Conservation (phyloP, 768 basidiomycete genomes). For the Tephrocybe sp. region DNA sequence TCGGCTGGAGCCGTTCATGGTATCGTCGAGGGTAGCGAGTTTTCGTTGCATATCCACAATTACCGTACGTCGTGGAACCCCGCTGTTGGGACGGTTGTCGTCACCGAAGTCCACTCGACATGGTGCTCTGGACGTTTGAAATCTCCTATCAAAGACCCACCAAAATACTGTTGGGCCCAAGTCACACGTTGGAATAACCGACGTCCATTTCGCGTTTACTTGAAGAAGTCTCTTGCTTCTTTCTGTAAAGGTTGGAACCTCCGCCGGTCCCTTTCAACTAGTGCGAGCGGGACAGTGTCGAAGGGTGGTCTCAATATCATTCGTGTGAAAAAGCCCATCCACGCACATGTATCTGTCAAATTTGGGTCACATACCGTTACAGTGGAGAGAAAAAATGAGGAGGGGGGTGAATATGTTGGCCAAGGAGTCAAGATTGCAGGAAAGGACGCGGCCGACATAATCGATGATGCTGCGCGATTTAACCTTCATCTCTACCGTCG, state of each 20-base stretch:
- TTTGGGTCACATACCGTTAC: conserved; percentile 35
- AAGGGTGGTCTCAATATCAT: conserved; percentile 41
- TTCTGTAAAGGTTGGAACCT: conserved; percentile 44
- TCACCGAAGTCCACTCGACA: conserved; percentile 52
- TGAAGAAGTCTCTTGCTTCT: conserved; percentile 45
- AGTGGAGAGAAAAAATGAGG: conserved; percentile 44
- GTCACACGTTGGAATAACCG: conserved; percentile 50
- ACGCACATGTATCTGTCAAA: conserved; percentile 52
- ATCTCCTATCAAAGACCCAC: conserved; percentile 26
- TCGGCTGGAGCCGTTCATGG: conserved; percentile 63
- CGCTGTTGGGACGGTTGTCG: conserved; percentile 45
- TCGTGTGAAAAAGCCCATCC: conserved; percentile 38
- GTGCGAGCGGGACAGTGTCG: conserved; percentile 29
- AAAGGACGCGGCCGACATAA: conserved; percentile 31
- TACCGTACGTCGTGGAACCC: conserved; percentile 56
- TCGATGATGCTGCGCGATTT: conserved; percentile 58
- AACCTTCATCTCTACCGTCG: conserved; percentile 53
- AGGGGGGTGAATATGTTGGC: conserved; percentile 32
- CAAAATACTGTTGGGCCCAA: conserved; percentile 49
- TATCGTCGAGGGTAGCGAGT: conserved; percentile 58
- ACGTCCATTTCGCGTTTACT: conserved; percentile 50
- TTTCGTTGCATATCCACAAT: conserved; percentile 63
- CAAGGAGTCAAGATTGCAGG: conserved; percentile 36
- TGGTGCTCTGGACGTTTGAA: conserved; percentile 52
- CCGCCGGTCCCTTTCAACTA: conserved; percentile 32